phyloP scores from a whole-genome alignment of 805 yeast species.

The Wickerhamomyces queroliae region DNA sequence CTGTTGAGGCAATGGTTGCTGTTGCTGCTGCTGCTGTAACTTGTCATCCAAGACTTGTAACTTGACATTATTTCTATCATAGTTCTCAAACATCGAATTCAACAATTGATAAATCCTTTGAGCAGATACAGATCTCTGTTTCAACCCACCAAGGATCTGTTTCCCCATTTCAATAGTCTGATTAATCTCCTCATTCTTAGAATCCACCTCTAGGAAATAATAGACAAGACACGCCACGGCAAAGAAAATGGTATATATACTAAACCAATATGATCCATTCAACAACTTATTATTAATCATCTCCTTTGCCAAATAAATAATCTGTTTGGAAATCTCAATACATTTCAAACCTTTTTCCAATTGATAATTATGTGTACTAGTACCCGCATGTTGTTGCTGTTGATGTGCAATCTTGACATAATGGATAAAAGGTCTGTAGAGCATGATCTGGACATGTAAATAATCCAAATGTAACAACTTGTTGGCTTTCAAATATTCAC shows the following conservation, averaged over 20 bases:
- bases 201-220: constrained; percentile 43
- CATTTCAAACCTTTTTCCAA: constrained; percentile 78
- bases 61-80: constrained; percentile 64
- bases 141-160: constrained; percentile 59
- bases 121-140: constrained; percentile 73
- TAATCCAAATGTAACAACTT: constrained; percentile 67
- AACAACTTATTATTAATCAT: constrained; percentile 67
- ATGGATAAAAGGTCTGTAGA: constrained; percentile 89
- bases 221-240: constrained; percentile 85
- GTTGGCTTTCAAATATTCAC: constrained; percentile 63
- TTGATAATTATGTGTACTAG: constrained; percentile 31
- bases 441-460: constrained; percentile 74
- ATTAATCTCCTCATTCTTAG: constrained; percentile 45
- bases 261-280: constrained; percentile 90
- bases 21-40: no score
- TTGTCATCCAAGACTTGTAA: constrained; percentile 18
- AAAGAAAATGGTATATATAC: constrained; percentile 89
- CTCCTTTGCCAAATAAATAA: constrained; percentile 72
- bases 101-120: constrained; percentile 72
- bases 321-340: constrained; percentile 76
- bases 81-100: constrained; percentile 71
- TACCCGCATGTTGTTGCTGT: constrained; percentile 40
- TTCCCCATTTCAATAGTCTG: constrained; percentile 78
- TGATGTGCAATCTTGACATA: constrained; percentile 32
- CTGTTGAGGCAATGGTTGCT: constrained; percentile 1